Evolutionary conservation across 352 stramenopile genomes (phyloP).

Genomic region (Phytophthora fragariae): DNA sequence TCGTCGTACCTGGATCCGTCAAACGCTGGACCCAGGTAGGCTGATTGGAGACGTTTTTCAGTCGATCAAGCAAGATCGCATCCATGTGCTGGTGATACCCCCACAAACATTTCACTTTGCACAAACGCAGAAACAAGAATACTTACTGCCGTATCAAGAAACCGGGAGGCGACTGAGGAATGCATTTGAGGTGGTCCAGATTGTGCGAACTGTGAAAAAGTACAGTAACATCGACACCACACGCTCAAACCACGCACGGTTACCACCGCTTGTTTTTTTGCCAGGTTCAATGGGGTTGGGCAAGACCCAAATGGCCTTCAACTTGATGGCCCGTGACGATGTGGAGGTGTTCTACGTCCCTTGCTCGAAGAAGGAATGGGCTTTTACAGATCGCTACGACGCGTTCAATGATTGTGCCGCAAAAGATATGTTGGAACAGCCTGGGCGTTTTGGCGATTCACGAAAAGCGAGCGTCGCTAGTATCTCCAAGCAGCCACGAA

Average conservation of each 20-base stretch:
- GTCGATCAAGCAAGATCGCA: neutral
- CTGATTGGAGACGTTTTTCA: neutral
- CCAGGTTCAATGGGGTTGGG: neutral
- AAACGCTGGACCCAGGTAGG: neutral
- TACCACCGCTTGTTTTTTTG: neutral
- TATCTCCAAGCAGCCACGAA: neutral
- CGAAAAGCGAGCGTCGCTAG: neutral
- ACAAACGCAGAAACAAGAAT: neutral
- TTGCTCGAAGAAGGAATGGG: neutral
- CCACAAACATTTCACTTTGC: neutral
- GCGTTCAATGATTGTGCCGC: neutral
- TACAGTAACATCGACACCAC: neutral
- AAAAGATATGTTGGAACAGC: neutral
- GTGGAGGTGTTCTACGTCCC: neutral
- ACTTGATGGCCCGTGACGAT: neutral
- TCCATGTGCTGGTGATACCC: neutral
- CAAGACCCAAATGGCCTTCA: neutral
- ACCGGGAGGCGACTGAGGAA: neutral
- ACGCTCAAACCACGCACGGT: neutral
- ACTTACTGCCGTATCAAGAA: neutral
- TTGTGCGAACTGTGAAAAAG: neutral
- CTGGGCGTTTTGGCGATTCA: too few relatives aligned
- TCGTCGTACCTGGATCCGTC: neutral
- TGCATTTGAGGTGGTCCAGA: neutral
- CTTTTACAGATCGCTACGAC: neutral